These are phyloP conservation scores for Daldinia vernicosa DNA, from an alignment of 495 filamentous ascomycete species.

Conservation along the genomic window DNA sequence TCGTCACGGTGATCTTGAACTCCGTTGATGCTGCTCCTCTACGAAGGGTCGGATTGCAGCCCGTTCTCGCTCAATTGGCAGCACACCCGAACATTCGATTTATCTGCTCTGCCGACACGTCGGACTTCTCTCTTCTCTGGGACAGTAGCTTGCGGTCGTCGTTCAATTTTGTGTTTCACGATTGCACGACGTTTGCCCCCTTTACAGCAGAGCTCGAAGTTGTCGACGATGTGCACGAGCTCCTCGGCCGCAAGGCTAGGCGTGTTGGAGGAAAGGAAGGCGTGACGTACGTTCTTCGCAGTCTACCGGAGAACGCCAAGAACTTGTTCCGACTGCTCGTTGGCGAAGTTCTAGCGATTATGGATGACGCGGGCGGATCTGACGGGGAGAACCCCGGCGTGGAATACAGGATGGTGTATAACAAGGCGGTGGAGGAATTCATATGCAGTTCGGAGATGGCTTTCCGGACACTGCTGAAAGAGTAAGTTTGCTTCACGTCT, in stretches of 20 bases:
- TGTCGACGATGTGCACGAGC: conserved; percentile 84
- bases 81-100: conserved; percentile 77
- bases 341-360: conserved; percentile 78
- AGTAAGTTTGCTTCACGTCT: conserved; percentile 60
- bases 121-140: conserved; percentile 89
- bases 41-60: conserved; percentile 73
- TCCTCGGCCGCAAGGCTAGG: conserved; percentile 84
- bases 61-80: conserved; percentile 77
- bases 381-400: conserved; percentile 69
- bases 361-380: conserved; percentile 62
- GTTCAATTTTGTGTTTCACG: conserved; percentile 90
- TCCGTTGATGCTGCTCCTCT: conserved; percentile 84
- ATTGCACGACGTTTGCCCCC: conserved; percentile 87
- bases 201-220: conserved; percentile 77
- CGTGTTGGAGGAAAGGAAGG: conserved; percentile 89
- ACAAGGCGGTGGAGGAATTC: conserved; percentile 95
- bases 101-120: conserved; percentile 84
- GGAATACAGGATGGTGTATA: conserved; percentile 90
- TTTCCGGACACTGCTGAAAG: conserved; percentile 91
- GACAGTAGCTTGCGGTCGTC: conserved; percentile 79
- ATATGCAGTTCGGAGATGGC: conserved; percentile 96
- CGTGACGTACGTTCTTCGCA: conserved; percentile 87
- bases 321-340: conserved; percentile 85
- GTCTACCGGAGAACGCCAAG: conserved; percentile 89
- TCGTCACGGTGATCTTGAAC: conserved; percentile 78